A percentile compares a stretch with the other conserved stretches of the same genome.
Evolutionary conservation across 208 protist species (phyloP).

Genomic region (Trypanosoma caninum): DNA sequence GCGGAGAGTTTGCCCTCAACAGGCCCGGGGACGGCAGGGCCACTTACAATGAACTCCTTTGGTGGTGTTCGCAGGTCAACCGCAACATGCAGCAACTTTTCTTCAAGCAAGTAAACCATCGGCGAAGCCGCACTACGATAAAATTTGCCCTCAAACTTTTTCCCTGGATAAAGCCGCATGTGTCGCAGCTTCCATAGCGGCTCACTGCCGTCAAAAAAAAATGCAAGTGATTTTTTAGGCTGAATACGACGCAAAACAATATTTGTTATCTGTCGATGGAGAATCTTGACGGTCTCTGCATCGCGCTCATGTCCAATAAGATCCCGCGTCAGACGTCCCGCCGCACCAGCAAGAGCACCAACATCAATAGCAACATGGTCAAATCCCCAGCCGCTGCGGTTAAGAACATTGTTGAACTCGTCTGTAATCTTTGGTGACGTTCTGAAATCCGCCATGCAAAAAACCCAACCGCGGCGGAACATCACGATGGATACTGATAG

Average conservation of each 20-base stretch:
- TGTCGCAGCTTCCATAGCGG: constrained; percentile 72
- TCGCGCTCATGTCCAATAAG: constrained; percentile 63
- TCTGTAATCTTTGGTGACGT: constrained; percentile 41
- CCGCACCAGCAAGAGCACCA: constrained; percentile 30
- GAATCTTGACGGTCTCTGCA: constrained; percentile 49
- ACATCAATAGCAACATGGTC: constrained; percentile 76
- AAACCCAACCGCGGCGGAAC: constrained; percentile 21
- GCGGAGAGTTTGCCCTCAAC: constrained; percentile 69
- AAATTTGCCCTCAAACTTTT: constrained; percentile 52
- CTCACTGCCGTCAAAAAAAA: constrained; percentile 64
- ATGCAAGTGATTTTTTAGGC: constrained; percentile 55
- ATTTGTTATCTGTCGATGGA: constrained; percentile 49
- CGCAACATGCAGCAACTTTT: constrained; percentile 35
- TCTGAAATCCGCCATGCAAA: constrained; percentile 35
- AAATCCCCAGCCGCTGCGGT: constrained; percentile 35
- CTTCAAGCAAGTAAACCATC: constrained; percentile 66
- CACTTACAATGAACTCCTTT: constrained; percentile 53
- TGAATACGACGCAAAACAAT: constrained; percentile 51
- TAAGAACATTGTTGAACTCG: constrained; percentile 44
- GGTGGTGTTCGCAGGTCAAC: constrained; percentile 42
- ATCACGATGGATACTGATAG: no score
- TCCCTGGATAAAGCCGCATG: constrained; percentile 52
- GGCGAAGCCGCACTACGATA: constrained; percentile 72
- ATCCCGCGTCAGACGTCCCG: constrained; percentile 56
- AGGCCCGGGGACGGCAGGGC: constrained; percentile 46